Evolutionary conservation across 1,284 basidiomycete genomes (phyloP).

Genomic region (Cronartium ribicola): DNA sequence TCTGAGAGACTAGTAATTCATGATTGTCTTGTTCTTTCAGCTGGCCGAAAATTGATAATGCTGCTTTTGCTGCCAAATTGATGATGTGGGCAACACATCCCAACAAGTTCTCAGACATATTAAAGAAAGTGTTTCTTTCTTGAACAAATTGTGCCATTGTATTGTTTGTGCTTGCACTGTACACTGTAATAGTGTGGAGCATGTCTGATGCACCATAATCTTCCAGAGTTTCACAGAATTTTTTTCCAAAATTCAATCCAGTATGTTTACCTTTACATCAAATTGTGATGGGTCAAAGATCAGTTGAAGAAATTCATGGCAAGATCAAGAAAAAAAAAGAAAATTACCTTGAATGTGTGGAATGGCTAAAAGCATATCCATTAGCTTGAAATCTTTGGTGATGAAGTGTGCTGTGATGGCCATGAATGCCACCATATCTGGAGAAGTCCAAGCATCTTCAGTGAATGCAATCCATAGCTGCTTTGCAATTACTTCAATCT

Average conservation of each 20-base stretch:
- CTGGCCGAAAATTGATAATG: background rate
- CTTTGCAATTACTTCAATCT: no score
- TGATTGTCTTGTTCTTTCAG: no score
- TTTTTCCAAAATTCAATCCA: no score
- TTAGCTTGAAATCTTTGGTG: background rate
- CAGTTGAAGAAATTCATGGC: background rate
- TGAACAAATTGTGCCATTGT: background rate
- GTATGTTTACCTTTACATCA: no score
- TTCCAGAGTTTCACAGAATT: no score
- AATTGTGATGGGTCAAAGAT: no score
- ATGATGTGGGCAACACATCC: constrained; percentile 25
- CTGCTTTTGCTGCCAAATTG: constrained; percentile 16
- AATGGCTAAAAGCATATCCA: background rate
- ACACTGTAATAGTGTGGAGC: background rate
- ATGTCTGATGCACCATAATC: no score
- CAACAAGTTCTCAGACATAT: background rate
- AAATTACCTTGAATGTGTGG: constrained; percentile 21
- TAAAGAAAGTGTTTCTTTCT: background rate
- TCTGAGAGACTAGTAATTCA: no score
- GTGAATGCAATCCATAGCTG: no score
- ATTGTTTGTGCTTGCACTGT: background rate
- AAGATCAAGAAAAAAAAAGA: background rate
- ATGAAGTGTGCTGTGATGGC: constrained; percentile 10
- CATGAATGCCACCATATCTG: constrained; percentile 10
- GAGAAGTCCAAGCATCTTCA: no score